Evolutionary conservation across 257 asterid species (phyloP).

Genomic region (Cordia subcordata): DNA sequence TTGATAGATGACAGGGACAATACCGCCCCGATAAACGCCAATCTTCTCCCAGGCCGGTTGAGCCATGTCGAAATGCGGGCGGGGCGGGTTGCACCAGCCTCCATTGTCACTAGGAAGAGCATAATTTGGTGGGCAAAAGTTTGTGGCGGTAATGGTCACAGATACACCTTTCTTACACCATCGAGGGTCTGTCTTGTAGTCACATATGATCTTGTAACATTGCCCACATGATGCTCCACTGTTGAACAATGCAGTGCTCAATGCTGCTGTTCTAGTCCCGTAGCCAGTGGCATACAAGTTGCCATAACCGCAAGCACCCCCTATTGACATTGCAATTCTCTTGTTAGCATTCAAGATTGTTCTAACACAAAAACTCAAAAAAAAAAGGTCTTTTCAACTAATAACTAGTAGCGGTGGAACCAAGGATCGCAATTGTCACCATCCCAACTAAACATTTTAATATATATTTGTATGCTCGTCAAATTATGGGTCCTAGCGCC

Average conservation of each 20-base stretch:
- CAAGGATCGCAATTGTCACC: no score
- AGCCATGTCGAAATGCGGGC: constrained; percentile 19
- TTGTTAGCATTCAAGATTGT: constrained; percentile 1
- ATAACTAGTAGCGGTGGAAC: no score
- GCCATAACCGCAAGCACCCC: constrained; percentile 34
- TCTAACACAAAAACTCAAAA: no score
- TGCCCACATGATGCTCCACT: constrained; percentile 23
- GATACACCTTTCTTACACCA: constrained; percentile 16
- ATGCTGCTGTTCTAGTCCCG: constrained; percentile 32
- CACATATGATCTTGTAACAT: constrained; percentile 16
- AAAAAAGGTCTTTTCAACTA: no score
- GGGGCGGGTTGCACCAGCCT: constrained; percentile 19
- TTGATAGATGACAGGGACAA: constrained; percentile 13
- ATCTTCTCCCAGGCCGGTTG: constrained; percentile 19
- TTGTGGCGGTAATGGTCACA: constrained; percentile 11
- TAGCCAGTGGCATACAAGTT: constrained; percentile 26
- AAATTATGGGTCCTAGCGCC: no score
- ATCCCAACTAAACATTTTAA: no score
- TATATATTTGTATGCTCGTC: no score
- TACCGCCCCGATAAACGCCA: constrained; percentile 12
- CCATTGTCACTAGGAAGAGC: constrained; percentile 14
- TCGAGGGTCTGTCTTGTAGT: constrained; percentile 8
- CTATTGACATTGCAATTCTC: constrained; percentile 1
- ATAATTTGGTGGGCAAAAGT: constrained; percentile 14
- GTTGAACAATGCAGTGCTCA: constrained; percentile 31